These are phyloP conservation scores for Arthrinium puccinioides DNA, from an alignment of 2,329 filamentous ascomycete genomes.

Conservation along the genomic window DNA sequence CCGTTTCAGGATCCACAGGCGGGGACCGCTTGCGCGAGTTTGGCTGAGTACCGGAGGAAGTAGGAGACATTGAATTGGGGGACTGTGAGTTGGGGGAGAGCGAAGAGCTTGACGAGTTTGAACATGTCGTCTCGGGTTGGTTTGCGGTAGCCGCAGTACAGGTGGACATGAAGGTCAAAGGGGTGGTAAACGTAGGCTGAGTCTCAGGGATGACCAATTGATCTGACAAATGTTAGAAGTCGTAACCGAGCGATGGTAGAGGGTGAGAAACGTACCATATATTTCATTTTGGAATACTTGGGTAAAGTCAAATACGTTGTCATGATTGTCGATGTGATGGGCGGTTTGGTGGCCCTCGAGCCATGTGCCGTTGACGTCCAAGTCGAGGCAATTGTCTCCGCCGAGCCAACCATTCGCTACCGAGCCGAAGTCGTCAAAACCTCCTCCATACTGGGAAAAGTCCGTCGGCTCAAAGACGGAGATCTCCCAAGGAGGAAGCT, in stretches of 20 bases:
- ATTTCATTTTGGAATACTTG: constrained; percentile 7
- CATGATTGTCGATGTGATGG: too few species aligned
- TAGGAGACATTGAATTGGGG: neutral
- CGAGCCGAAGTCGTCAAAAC: constrained; percentile 1
- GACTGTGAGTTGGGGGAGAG: neutral
- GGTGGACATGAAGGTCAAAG: constrained; percentile 1
- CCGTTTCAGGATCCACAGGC: constrained; percentile 20
- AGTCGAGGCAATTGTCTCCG: constrained; percentile 20
- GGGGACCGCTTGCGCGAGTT: constrained; percentile 11
- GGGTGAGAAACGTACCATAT: constrained; percentile 3
- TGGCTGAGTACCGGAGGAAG: neutral
- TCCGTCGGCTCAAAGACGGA: constrained; percentile 9
- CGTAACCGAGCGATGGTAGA: too few species aligned
- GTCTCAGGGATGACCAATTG: constrained; percentile 11
- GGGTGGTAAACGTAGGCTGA: constrained; percentile 1
- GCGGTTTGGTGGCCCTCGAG: neutral
- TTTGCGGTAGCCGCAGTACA: too few species aligned
- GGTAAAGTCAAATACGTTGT: constrained; percentile 6
- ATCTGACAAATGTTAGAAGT: too few species aligned
- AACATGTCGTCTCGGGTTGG: too few species aligned
- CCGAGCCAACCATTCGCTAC: constrained; percentile 8
- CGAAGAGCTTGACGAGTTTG: too few species aligned
- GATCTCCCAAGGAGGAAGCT: constrained; percentile 8
- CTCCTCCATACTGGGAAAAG: constrained; percentile 7
- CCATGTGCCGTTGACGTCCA: constrained; percentile 11